phyloP scores from a whole-genome alignment of 2,329 filamentous ascomycete species.

The Ceratocystis harringtonii region DNA sequence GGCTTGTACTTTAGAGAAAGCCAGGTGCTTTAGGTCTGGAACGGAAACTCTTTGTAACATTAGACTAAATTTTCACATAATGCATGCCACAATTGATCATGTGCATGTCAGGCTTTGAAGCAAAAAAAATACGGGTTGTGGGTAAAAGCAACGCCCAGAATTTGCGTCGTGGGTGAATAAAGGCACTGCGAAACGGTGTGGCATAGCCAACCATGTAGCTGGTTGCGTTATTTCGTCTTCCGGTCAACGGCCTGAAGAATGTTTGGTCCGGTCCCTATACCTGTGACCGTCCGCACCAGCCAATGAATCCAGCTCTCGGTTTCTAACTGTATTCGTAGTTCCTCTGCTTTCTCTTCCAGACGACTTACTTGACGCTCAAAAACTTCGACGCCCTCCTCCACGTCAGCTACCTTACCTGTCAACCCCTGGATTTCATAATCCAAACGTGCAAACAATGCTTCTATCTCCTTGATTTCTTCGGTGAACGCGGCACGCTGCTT shows the following conservation, averaged over 20 bases:
- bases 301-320: constrained; percentile 50
- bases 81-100: neutral
- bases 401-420: constrained; percentile 67
- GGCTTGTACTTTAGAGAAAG: neutral
- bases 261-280: constrained; percentile 45
- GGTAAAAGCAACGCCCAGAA: too few species aligned
- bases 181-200: neutral
- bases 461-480: constrained; percentile 63
- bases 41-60: constrained; percentile 15
- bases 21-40: constrained; percentile 1
- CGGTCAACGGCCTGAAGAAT: constrained; percentile 27
- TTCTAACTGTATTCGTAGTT: constrained; percentile 47
- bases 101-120: neutral
- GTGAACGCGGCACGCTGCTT: constrained; percentile 54
- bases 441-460: constrained; percentile 66
- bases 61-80: constrained; percentile 13
- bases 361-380: constrained; percentile 67
- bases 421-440: constrained; percentile 82
- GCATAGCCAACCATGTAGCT: neutral
- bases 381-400: constrained; percentile 65
- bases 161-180: too few species aligned
- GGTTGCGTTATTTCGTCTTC: constrained; percentile 1
- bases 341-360: constrained; percentile 48
- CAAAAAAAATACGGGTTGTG: neutral
- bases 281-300: constrained; percentile 46